These are phyloP conservation scores for Blastocystis sp. DNA, from an alignment of 352 stramenopile genomes.

Conservation along the genomic window DNA sequence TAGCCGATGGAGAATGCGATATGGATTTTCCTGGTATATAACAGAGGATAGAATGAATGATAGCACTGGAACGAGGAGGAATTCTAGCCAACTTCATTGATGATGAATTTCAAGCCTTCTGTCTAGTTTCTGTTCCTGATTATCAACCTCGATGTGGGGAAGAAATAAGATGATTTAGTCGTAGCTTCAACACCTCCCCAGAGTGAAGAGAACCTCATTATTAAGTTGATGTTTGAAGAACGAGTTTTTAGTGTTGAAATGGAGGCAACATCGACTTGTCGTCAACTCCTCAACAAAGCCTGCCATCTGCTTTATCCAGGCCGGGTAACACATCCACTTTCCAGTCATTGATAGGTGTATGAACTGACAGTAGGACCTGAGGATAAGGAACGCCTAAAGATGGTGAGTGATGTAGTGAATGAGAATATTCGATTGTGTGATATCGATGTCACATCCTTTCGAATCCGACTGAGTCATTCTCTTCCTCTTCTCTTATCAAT, in stretches of 20 bases:
- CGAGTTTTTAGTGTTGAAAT: constrained; percentile 16
- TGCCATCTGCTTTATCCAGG: constrained; percentile 29
- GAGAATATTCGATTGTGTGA: constrained; percentile 27
- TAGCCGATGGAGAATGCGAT: constrained; percentile 41
- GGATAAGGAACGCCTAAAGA: constrained; percentile 60
- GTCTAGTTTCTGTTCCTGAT: constrained; percentile 42
- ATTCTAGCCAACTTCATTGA: constrained; percentile 41
- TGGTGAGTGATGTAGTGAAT: constrained; percentile 64
- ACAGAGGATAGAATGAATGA: background rate
- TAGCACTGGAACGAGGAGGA: constrained; percentile 43
- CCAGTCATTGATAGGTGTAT: background rate
- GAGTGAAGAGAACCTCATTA: constrained; percentile 1
- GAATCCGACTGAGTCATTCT: constrained; percentile 15
- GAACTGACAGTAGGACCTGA: constrained; percentile 45
- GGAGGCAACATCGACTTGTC: constrained; percentile 2
- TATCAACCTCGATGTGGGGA: constrained; percentile 39
- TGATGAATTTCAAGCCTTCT: constrained; percentile 31
- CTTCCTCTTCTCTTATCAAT: background rate
- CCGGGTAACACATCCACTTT: background rate
- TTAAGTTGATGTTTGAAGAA: constrained; percentile 48
- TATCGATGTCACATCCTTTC: constrained; percentile 34
- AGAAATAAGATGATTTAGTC: background rate
- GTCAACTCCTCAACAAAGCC: constrained; percentile 30
- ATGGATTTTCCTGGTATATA: constrained; percentile 49
- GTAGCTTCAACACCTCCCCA: constrained; percentile 15